Evolutionary conservation across 345 rosid species (phyloP).

Genomic region (Firmiana major): DNA sequence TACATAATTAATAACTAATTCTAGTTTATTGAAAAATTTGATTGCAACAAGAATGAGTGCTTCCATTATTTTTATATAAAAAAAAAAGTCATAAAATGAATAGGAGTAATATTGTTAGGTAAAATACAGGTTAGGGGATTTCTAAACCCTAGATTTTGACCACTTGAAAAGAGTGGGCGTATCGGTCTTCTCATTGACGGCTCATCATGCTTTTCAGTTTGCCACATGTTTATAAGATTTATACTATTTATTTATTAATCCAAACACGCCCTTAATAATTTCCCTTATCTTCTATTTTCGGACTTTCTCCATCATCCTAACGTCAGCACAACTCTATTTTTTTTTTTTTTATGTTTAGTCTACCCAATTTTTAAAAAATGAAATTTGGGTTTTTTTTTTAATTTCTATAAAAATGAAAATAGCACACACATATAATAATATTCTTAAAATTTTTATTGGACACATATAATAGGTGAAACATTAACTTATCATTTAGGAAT

Average conservation of each 20-base stretch:
- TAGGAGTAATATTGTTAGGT: too few species aligned
- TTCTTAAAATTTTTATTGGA: too few species aligned
- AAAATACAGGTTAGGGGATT: constrained; percentile 32
- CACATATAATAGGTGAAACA: too few species aligned
- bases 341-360: too few species aligned
- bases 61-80: too few species aligned
- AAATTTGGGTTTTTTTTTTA: not conserved
- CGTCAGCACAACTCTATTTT: constrained; percentile 1
- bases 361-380: not conserved
- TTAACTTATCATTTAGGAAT: too few species aligned
- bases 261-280: not conserved
- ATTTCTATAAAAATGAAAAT: too few species aligned
- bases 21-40: too few species aligned
- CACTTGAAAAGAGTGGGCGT: constrained; percentile 32
- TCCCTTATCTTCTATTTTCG: not conserved
- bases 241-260: not conserved
- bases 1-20: too few species aligned
- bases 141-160: constrained; percentile 49
- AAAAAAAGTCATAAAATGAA: too few species aligned
- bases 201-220: not conserved
- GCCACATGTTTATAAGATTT: not conserved
- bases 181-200: constrained; percentile 5
- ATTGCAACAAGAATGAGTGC: too few species aligned
- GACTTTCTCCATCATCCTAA: constrained; percentile 18
- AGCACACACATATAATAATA: too few species aligned